Conservation (phyloP, 1,284 basidiomycete species). For the Volvariella volvacea region DNA sequence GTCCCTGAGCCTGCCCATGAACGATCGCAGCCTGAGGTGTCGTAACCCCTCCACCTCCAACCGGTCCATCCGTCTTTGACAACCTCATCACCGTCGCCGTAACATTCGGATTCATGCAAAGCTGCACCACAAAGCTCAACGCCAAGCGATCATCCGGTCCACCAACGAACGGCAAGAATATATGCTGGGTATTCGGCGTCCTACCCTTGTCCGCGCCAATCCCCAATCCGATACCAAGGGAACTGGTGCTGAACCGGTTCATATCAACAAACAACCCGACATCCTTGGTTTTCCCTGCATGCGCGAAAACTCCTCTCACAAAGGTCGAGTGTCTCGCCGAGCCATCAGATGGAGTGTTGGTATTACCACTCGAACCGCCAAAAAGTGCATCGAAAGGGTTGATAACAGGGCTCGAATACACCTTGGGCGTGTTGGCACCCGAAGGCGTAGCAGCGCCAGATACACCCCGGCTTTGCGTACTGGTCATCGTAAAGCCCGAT, state of each 20-base stretch:
- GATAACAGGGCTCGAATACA: not conserved
- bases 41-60: slow-evolving; percentile 19
- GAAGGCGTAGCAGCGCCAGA: slow-evolving; percentile 9
- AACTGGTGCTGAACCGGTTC: not conserved
- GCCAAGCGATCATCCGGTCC: slow-evolving; percentile 92
- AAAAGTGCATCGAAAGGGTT: slow-evolving; percentile 67
- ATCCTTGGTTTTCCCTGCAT: slow-evolving; percentile 46
- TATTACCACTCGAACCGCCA: slow-evolving; percentile 3
- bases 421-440: slow-evolving; percentile 5
- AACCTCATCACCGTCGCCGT: slow-evolving; percentile 72
- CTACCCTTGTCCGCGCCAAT: slow-evolving; percentile 15
- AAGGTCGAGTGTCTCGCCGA: slow-evolving; percentile 63
- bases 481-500: not conserved
- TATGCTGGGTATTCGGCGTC: slow-evolving; percentile 40
- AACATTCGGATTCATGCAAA: slow-evolving; percentile 63
- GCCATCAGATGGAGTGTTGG: not conserved
- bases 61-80: slow-evolving; percentile 33
- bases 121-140: slow-evolving; percentile 75
- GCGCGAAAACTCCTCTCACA: slow-evolving; percentile 75
- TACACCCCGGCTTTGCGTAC: slow-evolving; percentile 4
- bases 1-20: slow-evolving; percentile 4
- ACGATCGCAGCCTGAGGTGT: slow-evolving; percentile 10
- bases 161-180: slow-evolving; percentile 91
- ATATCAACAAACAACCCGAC: slow-evolving; percentile 76
- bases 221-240: slow-evolving; percentile 1